Conservation (phyloP, 148 eudicot species). For the Cornus controversa region DNA sequence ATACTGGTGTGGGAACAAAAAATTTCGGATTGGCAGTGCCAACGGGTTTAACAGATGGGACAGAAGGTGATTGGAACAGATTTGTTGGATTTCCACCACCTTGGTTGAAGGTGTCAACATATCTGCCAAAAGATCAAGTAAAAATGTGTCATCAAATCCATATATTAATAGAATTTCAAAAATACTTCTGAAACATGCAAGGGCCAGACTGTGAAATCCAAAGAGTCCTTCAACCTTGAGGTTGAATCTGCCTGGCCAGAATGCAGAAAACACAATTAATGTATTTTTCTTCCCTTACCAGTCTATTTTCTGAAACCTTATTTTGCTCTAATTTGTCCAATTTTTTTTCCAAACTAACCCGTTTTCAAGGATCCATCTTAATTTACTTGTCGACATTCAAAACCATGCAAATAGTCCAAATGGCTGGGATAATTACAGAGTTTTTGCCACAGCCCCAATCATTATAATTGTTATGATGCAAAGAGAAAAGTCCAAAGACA, state of each 20-base stretch:
- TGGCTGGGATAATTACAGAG: background rate
- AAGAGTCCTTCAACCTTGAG: background rate
- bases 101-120: conserved; percentile 87
- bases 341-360: background rate
- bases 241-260: background rate
- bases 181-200: background rate
- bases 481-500: background rate
- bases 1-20: conserved; percentile 63
- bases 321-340: background rate
- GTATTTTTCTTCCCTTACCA: background rate
- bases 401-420: background rate
- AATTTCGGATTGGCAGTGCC: conserved; percentile 46
- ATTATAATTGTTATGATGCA: background rate
- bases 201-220: too few relatives aligned
- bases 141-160: background rate
- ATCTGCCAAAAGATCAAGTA: conserved; percentile 41
- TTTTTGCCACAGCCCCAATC: background rate
- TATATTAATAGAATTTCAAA: too few relatives aligned
- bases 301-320: background rate
- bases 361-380: background rate
- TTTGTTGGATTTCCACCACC: conserved; percentile 69
- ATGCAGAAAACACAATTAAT: background rate
- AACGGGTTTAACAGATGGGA: conserved; percentile 52
- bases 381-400: background rate
- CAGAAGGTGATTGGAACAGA: conserved; percentile 62